These are phyloP conservation scores for Agrostemma githago DNA, from an alignment of 148 eudicot species.

Conservation along the genomic window DNA sequence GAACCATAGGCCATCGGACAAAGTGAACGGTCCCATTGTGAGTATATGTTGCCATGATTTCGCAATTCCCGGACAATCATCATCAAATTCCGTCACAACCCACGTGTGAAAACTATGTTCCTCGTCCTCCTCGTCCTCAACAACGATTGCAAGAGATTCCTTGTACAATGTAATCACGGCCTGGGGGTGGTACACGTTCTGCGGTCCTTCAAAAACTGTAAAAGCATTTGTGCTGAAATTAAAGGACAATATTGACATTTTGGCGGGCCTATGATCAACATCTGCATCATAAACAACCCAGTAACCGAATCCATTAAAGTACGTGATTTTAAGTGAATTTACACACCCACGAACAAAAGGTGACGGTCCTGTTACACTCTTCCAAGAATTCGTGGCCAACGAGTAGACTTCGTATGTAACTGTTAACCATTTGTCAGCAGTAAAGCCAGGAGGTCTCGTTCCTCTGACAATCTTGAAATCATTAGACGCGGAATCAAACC, in stretches of 20 bases:
- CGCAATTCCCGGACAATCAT: background rate
- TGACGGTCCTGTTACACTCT: background rate
- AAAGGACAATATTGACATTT: background rate
- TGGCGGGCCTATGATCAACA: background rate
- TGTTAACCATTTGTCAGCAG: too few species aligned
- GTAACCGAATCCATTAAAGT: constrained; percentile 15
- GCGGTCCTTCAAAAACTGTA: constrained; percentile 11
- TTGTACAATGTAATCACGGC: background rate
- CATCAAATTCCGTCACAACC: constrained; percentile 16
- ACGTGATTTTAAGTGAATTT: background rate
- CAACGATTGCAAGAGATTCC: constrained; percentile 4
- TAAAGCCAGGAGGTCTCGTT: background rate
- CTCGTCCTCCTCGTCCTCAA: too few species aligned
- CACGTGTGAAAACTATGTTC: background rate
- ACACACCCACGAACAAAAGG: background rate
- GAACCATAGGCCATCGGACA: background rate
- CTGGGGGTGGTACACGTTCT: background rate
- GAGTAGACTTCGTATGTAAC: constrained; percentile 10
- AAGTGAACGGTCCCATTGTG: constrained; percentile 6
- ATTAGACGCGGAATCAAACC: constrained; percentile 3
- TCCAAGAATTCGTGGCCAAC: constrained; percentile 19
- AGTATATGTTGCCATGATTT: constrained; percentile 11
- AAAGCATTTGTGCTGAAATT: constrained; percentile 16
- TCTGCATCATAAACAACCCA: background rate
- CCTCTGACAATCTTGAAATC: constrained; percentile 20